Base-by-base conservation (phyloP, 345 rosid genomes). In the Acer campestre region DNA sequence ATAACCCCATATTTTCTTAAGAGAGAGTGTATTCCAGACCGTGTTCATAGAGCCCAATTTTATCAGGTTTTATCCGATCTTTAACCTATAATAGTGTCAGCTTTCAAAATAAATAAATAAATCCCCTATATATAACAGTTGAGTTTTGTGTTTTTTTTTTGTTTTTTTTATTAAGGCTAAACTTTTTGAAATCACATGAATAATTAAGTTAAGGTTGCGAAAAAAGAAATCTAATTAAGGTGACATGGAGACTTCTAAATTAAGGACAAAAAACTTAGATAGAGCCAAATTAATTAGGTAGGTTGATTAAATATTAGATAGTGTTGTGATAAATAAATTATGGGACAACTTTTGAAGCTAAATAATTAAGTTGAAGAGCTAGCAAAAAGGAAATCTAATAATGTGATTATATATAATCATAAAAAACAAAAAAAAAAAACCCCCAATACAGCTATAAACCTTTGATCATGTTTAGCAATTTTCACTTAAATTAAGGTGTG, bases 291-390 rank as follows among this genome's bases (percentile, higher is more conserved):
- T 38, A 38, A 10, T 48, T 38, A 38, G 18, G 0, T n/a, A 51
- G 23, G 20, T 17, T 17, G 35, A 73, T 61, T 23, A 73, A 49
- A 63, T 61, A 48, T 74, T 63, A 74, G 38, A 5, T 35, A 35
- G 35, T 18, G 9, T 48, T 5, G 61, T 58, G 48, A 64, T 74
- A 59, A 59, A 20, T 59, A 63, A 17, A 74, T 64, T 29, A 74
- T 74, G 77, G 77, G 29, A 61, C 70, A 64, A 29, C 77, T 74
- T 74, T 48, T 29, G 40, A 63, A 74, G 77, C 70, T 74, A 22
- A n/a, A 74, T 74, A 35, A 74, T 74, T 74, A 61, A 62, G 44
- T 16, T 18, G 63, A 3, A 13, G n/a, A n/a, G n/a, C n/a, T n/a
- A n/a, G 70, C 61, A 22, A 74, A 74, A 63, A 48, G 69, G 29